Evolutionary conservation across 2,329 filamentous ascomycete species (phyloP).

Genomic region (Fusarium lyarnte): DNA sequence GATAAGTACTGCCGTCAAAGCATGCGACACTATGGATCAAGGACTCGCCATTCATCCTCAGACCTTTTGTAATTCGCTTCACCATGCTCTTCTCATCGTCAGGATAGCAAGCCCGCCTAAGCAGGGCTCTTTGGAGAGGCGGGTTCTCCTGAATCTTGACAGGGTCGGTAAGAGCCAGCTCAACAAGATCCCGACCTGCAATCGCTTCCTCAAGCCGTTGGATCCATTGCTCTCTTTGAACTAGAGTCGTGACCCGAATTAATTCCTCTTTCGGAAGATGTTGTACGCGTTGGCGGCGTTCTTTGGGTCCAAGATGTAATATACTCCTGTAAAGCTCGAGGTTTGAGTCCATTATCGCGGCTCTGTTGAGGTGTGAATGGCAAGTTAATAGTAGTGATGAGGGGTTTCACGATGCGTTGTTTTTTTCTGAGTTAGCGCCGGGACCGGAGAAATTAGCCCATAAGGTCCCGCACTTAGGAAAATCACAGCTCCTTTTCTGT

Average conservation of each 20-base stretch:
- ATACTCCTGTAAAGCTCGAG: constrained; percentile 10
- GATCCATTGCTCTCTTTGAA: not conserved
- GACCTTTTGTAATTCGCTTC: not conserved
- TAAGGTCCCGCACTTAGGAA: too few species aligned
- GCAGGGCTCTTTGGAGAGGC: not conserved
- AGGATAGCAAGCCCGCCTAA: not conserved
- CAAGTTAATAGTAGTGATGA: not conserved
- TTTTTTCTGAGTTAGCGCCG: too few species aligned
- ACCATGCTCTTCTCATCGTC: not conserved
- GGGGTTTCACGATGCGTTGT: not conserved
- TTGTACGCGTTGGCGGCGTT: not conserved
- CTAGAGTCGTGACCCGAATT: not conserved
- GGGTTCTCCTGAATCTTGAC: not conserved
- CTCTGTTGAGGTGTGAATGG: not conserved
- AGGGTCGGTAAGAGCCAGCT: not conserved
- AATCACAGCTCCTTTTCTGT: too few species aligned
- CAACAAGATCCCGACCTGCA: not conserved
- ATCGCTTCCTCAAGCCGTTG: not conserved
- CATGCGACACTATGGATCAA: not conserved
- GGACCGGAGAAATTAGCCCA: too few species aligned
- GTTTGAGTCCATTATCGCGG: constrained; percentile 6
- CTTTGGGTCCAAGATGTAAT: not conserved
- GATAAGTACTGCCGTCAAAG: not conserved
- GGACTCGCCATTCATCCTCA: not conserved
- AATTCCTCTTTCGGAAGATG: not conserved